phyloP scores from a whole-genome alignment of 805 yeast genomes.

The Phaffomyces opuntiae region DNA sequence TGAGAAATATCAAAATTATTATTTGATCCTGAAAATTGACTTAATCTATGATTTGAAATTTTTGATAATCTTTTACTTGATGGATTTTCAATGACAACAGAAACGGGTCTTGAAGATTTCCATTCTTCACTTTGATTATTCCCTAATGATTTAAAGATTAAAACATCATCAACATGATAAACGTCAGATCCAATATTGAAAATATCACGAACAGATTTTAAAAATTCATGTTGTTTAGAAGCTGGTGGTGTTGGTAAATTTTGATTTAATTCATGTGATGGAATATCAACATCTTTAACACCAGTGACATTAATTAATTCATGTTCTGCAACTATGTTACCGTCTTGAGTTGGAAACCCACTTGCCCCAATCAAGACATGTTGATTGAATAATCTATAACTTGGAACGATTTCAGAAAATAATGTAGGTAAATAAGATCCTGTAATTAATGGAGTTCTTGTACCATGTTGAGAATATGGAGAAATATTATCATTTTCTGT shows the following conservation, averaged over 20 bases:
- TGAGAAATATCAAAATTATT: slow-evolving; percentile 24
- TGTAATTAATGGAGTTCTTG: slow-evolving; percentile 48
- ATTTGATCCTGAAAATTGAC: slow-evolving; percentile 9
- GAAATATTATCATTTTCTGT: slow-evolving; percentile 57
- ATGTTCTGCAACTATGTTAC: neutral
- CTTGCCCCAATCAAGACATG: slow-evolving; percentile 47
- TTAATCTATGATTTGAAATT: slow-evolving; percentile 25
- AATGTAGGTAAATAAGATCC: slow-evolving; percentile 63
- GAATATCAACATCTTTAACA: slow-evolving; percentile 35
- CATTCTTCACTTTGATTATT: slow-evolving; percentile 23
- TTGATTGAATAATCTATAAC: slow-evolving; percentile 51
- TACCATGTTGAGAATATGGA: slow-evolving; percentile 31
- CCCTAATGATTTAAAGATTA: slow-evolving; percentile 51
- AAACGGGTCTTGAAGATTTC: slow-evolving; percentile 35
- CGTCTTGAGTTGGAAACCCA: slow-evolving; percentile 26
- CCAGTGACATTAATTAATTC: slow-evolving; percentile 33
- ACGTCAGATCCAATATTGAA: slow-evolving; percentile 54
- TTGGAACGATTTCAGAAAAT: slow-evolving; percentile 51
- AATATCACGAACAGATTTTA: slow-evolving; percentile 53
- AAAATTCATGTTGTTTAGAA: slow-evolving; percentile 39
- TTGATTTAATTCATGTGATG: slow-evolving; percentile 18
- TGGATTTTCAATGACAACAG: slow-evolving; percentile 41
- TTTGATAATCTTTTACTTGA: slow-evolving; percentile 33
- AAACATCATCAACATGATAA: slow-evolving; percentile 46
- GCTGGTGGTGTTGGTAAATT: slow-evolving; percentile 15